Evolutionary conservation across 176 grass and related monocot species (phyloP), one percentile per base, ranked within the genome.

Genomic region (Thinopyrum elongatum): DNA sequence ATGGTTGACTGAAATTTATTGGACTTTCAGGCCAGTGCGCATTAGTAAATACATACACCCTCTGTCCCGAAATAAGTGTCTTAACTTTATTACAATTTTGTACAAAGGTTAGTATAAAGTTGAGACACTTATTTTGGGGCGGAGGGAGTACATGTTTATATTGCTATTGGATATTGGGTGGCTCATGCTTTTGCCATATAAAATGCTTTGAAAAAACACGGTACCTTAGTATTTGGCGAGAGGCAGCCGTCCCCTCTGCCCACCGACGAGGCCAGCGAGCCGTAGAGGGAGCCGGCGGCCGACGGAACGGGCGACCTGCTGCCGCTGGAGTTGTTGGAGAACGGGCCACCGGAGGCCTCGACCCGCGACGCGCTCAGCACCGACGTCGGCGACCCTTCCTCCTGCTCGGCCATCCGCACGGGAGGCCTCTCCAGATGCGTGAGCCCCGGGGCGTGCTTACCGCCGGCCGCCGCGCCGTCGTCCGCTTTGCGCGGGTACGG

Each of bases 401-500:
- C 93, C 33, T 84, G 72, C 66, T 95, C 85, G 31, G 19, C 59
- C 23, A 8, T 83, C 85, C 25, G 78, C 49, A 28, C 71, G 28
- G 77, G 59, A 71, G 74, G 35, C 79, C 85, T 92, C 58, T 91
- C 86, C 60, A 88, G 77, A 69, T 74, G 88, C 59, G 66, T 94
- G 78, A 95, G 53, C 64, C 31, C 55, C 23, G 74, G 88, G 46
- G 15, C 86, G 58, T 70, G 72, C 73, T 86, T 92, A 27, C 60
- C 78, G 27, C 58, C 82, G 58, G 71, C 78, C 60, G 76, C 69
- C 49, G 10, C 57, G 65, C 27, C 13, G 33, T 85, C 87, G 62
- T 91, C 90, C 84, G 79, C 51, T 41, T 98, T 98, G 65, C 96
- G 93, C 58, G 93, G 96, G 81, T 98, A 98, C 16, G 93, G 96